Conservation (phyloP, 768 basidiomycete genomes). For the Lactarius sp. region DNA sequence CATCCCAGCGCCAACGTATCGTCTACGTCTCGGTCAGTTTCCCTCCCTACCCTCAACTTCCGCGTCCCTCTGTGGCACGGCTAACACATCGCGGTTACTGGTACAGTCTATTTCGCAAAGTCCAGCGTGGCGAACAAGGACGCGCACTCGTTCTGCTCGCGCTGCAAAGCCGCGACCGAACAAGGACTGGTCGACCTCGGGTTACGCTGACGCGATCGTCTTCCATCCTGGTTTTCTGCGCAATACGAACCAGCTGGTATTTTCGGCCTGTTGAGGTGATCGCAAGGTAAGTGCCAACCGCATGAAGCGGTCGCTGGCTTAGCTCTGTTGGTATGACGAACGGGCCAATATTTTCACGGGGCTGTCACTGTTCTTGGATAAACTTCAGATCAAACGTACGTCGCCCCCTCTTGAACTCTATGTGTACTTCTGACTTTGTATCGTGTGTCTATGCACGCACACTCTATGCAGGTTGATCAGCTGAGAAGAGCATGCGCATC, state of each 20-base stretch:
- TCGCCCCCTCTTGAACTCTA: background rate
- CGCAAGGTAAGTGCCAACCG: slow-evolving; percentile 35
- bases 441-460: background rate
- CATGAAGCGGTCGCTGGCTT: background rate
- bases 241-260: slow-evolving; percentile 42
- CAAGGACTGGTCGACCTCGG: slow-evolving; percentile 57
- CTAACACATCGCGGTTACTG: slow-evolving; percentile 35
- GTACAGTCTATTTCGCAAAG: background rate
- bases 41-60: background rate
- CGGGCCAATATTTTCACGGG: slow-evolving; percentile 3
- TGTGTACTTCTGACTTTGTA: background rate
- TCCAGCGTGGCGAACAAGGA: slow-evolving; percentile 41
- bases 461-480: slow-evolving; percentile 38
- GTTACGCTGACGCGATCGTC: slow-evolving; percentile 63
- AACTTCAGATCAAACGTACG: background rate
- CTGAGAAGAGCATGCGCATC: slow-evolving; percentile 47
- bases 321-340: background rate
- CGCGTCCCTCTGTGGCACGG: background rate
- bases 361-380: slow-evolving; percentile 12
- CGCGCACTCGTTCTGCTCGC: slow-evolving; percentile 50
- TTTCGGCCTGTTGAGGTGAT: slow-evolving; percentile 40
- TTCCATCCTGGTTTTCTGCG: slow-evolving; percentile 58
- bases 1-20: slow-evolving; percentile 47
- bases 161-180: slow-evolving; percentile 75
- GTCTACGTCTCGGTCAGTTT: slow-evolving; percentile 64